Percentiles rank a stretch among this genome's conserved stretches.
Evolutionary conservation across 2,329 filamentous ascomycete species (phyloP).

Genomic region (Exophiala calicioides): DNA sequence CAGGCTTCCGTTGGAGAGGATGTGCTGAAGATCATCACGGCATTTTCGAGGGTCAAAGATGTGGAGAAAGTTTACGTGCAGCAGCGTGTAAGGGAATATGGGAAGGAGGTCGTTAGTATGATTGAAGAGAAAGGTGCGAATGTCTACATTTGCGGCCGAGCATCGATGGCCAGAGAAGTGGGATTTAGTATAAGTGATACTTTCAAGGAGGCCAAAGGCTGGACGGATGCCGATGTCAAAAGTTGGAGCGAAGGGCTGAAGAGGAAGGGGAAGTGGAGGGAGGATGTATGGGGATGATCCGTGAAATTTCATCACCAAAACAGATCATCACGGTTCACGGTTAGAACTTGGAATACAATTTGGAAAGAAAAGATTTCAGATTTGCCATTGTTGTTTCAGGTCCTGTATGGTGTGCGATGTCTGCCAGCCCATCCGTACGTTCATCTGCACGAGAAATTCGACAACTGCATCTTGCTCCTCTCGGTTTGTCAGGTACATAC

Average conservation of each 20-base stretch:
- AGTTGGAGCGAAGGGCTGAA: conserved; percentile 52
- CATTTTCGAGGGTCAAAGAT: conserved; percentile 34
- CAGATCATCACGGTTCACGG: no score
- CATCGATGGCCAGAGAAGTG: conserved; percentile 42
- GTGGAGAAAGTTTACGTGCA: conserved; percentile 40
- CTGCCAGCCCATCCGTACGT: conserved; percentile 19
- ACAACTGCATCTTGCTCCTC: conserved; percentile 19
- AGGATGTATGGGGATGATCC: conserved; percentile 58
- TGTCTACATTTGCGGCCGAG: conserved; percentile 44
- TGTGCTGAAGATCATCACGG: conserved; percentile 20
- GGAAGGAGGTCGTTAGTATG: conserved; percentile 36
- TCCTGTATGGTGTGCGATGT: conserved; percentile 17
- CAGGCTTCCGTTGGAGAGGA: neutral
- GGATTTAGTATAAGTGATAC: conserved; percentile 41
- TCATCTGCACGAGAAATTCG: conserved; percentile 14
- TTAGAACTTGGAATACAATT: neutral
- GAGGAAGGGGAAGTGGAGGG: conserved; percentile 54
- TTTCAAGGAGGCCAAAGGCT: conserved; percentile 40
- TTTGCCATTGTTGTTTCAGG: conserved; percentile 16
- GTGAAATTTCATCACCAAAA: no score
- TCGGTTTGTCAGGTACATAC: conserved; percentile 18
- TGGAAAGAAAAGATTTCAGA: neutral
- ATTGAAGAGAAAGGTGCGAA: conserved; percentile 40
- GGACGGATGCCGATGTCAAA: conserved; percentile 45
- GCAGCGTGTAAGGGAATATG: conserved; percentile 36